Evolutionary conservation across 2,329 filamentous ascomycete genomes (phyloP), one percentile per base, ranked within the genome.

Genomic region (Celoporthe dispersa): DNA sequence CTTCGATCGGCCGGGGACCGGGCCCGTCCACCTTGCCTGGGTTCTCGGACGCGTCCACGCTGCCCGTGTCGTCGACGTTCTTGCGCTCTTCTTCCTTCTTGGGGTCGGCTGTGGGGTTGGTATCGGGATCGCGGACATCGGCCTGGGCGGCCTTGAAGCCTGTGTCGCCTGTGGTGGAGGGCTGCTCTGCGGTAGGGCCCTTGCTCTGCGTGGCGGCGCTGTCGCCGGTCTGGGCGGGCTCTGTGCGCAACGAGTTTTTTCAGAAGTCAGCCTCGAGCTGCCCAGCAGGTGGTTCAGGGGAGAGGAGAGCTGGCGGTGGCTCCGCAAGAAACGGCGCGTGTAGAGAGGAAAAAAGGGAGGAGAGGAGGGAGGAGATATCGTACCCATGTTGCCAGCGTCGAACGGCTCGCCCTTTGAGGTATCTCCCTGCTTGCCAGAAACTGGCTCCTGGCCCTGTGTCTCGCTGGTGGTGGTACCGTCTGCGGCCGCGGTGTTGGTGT

Each of bases 331-430:
- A 14, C 8, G 39, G 16, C 39, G 5, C 8, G 12, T 41, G 12
- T 44, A 8, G 22, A 7, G 7, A 9, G 22, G 44, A n/a, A 7
- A 1, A 3, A 11, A 48, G 44, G 44, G 22, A 7, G 53, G 14
- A 16, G 12, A 12, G 25, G 19, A 2, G 3, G 14, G 33, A 39
- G 19, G 33, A 9, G 28, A 7, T 22, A 22, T 33, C 70, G 37
- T 86, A 83, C 88, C 85, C n/a, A 87, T 81, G 78, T 96, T 96
- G 64, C 93, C 93, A 70, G 89, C 88, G 77, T 96, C 93, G 75
- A 90, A 97, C 0, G 93, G 93, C 78, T 95, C 90, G 16, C 87
- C 88, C 59, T 84, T 85, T 33, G 86, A 85, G 5, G 92, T 91
- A 77, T 91, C 83, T 53, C 93, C 93, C 69, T 85, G 82, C 66